Evolutionary conservation across 129 eudicot genomes (phyloP), one percentile per base, ranked within the genome.

Genomic region (Flaveria robusta): DNA sequence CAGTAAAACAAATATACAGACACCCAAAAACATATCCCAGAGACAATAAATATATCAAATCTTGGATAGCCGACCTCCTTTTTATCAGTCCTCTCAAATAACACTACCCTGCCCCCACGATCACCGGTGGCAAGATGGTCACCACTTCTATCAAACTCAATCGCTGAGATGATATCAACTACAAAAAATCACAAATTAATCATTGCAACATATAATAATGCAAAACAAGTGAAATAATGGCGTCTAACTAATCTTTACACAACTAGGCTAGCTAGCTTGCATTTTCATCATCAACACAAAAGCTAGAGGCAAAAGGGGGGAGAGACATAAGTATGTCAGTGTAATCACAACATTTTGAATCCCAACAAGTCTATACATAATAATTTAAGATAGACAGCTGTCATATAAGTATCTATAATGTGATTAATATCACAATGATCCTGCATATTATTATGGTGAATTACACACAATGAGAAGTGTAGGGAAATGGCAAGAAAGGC

Each of bases 121-220:
- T 94, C 99, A 86, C 99, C 99, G 41, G 99, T 94, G 74, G 99
- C 99, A 78, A 94, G 97, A 84, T 94, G 99, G 84, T 94, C 97
- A 72, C 99, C 99, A 83, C 92, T 82, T 89, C 83, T 91, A 87
- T 94, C 99, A 74, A 94, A 94, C 91, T 94, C 99, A 66, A 94
- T 91, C 2, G 97, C 99, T 7, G 99, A 94, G 70, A 91, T 94
- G 71, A 94, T 91, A 79, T 94, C 98, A 78, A 91, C 96, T 90
- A 88, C 86, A 79, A 63, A 77, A 74, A 70, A 64, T 12, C 58
- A 41, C 22, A 47, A 63, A 50, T 37, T 51, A 72, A 71, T 72
- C 77, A 79, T 16, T 64, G 66, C 34, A 72, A 56, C 64, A 72
- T 26, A 31, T 34, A 39, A 64, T 24, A 71, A 72, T 79, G 56